These are phyloP conservation scores for Suillus cothurnatus DNA, from an alignment of 768 basidiomycete genomes.

Conservation along the genomic window DNA sequence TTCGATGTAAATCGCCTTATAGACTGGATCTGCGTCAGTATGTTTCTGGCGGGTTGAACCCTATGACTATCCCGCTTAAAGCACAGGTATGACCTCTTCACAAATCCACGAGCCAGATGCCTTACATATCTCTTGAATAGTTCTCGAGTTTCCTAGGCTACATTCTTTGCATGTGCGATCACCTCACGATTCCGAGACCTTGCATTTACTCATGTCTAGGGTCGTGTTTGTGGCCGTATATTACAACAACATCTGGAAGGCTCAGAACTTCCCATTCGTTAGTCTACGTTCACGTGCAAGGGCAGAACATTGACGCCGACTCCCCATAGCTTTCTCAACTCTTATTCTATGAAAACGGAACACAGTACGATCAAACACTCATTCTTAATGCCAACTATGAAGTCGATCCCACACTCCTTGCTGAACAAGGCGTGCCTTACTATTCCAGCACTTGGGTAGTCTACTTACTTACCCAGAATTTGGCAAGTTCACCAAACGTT, in stretches of 20 bases:
- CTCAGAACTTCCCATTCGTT: conserved; percentile 56
- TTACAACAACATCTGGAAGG: conserved; percentile 51
- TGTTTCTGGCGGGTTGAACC: conserved; percentile 38
- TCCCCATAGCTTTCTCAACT: conserved; percentile 36
- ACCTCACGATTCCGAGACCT: neutral
- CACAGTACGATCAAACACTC: conserved; percentile 47
- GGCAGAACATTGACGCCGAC: neutral
- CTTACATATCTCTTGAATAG: conserved; percentile 19
- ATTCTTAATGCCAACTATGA: conserved; percentile 45
- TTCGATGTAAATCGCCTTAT: conserved; percentile 13
- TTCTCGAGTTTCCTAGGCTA: conserved; percentile 50
- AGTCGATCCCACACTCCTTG: conserved; percentile 43
- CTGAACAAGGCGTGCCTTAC: conserved; percentile 39
- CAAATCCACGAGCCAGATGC: neutral
- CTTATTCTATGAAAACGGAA: conserved; percentile 49
- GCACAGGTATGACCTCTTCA: conserved; percentile 34
- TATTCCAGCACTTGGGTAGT: conserved; percentile 51
- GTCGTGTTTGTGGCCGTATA: conserved; percentile 29
- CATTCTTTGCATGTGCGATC: conserved; percentile 48
- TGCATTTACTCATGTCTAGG: conserved; percentile 11
- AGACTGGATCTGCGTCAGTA: conserved; percentile 17
- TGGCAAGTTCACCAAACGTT: conserved; percentile 16
- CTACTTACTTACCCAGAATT: conserved; percentile 45
- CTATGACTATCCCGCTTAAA: conserved; percentile 50
- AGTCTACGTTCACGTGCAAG: conserved; percentile 21